Evolutionary conservation across 2,329 filamentous ascomycete genomes (phyloP).

Genomic region (Paecilomyces formosus): DNA sequence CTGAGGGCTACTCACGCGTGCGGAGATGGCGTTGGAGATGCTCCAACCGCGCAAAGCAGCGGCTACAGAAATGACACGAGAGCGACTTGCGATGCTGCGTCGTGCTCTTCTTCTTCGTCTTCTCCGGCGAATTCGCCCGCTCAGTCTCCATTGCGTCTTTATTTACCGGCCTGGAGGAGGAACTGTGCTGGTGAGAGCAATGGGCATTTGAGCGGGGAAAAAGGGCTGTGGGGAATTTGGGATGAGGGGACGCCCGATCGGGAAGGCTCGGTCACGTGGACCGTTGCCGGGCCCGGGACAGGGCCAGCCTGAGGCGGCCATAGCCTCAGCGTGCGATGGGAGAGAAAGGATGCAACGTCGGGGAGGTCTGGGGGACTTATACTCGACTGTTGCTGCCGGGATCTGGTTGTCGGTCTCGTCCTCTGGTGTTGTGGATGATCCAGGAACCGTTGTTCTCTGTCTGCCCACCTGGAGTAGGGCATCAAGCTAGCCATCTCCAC

Average conservation of each 20-base stretch:
- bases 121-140: slow-evolving; percentile 21
- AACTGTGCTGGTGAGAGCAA: slow-evolving; percentile 12
- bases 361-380: neutral
- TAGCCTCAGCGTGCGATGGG: neutral
- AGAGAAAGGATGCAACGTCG: neutral
- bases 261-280: neutral
- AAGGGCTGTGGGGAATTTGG: neutral
- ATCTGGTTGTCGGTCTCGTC: neutral
- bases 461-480: neutral
- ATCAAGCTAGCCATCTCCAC: slow-evolving; percentile 9
- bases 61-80: slow-evolving; percentile 41
- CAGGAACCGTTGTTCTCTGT: neutral
- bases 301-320: neutral
- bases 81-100: slow-evolving; percentile 38
- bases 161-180: slow-evolving; percentile 8
- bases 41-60: slow-evolving; percentile 42
- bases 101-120: slow-evolving; percentile 34
- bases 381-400: neutral
- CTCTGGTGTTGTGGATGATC: neutral
- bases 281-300: neutral
- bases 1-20: slow-evolving; percentile 38
- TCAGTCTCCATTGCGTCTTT: slow-evolving; percentile 31
- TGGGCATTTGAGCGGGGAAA: neutral
- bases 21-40: slow-evolving; percentile 46
- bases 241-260: neutral